A percentile compares a stretch with the other conserved stretches of the same genome.
These are phyloP conservation scores for Amanita rimosa DNA, from an alignment of 768 basidiomycete genomes.

Conservation along the genomic window DNA sequence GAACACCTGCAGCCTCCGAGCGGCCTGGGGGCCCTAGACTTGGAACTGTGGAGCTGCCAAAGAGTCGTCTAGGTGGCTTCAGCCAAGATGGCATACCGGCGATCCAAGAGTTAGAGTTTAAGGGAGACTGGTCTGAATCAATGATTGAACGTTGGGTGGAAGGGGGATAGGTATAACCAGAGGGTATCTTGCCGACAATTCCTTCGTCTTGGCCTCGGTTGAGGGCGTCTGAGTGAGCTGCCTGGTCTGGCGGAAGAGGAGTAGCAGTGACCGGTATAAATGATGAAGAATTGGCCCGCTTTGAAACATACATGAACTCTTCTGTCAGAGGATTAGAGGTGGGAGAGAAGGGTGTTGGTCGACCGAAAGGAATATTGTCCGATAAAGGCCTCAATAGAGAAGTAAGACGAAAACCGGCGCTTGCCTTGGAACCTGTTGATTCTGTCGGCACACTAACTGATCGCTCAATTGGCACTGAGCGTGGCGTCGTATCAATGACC, in stretches of 20 bases:
- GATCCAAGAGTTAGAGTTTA: slow-evolving; percentile 40
- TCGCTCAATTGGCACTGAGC: slow-evolving; percentile 28
- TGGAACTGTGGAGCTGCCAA: slow-evolving; percentile 16
- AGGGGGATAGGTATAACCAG: slow-evolving; percentile 73
- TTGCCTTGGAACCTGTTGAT: slow-evolving; percentile 18
- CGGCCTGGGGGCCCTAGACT: slow-evolving; percentile 16
- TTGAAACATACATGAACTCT: slow-evolving; percentile 60
- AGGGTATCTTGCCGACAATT: slow-evolving; percentile 14
- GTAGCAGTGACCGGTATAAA: slow-evolving; percentile 54
- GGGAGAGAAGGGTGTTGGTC: slow-evolving; percentile 11
- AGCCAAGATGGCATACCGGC: slow-evolving; percentile 69
- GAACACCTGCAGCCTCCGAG: slow-evolving; percentile 28
- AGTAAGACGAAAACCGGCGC: slow-evolving; percentile 50
- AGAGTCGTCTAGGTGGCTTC: slow-evolving; percentile 34
- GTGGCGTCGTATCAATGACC: slow-evolving; percentile 52
- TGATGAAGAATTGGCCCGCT: slow-evolving; percentile 33
- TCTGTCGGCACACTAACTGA: slow-evolving; percentile 25
- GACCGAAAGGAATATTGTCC: slow-evolving; percentile 27
- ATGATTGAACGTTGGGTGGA: slow-evolving; percentile 41
- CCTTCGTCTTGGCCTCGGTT: slow-evolving; percentile 7
- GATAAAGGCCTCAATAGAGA: slow-evolving; percentile 61
- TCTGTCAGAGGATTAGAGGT: slow-evolving; percentile 22
- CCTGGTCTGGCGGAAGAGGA: slow-evolving; percentile 15
- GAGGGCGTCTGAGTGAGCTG: not conserved
- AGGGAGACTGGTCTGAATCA: slow-evolving; percentile 35